Conservation (phyloP, 108 stramenopile species). For the Skeletonema tropicum region DNA sequence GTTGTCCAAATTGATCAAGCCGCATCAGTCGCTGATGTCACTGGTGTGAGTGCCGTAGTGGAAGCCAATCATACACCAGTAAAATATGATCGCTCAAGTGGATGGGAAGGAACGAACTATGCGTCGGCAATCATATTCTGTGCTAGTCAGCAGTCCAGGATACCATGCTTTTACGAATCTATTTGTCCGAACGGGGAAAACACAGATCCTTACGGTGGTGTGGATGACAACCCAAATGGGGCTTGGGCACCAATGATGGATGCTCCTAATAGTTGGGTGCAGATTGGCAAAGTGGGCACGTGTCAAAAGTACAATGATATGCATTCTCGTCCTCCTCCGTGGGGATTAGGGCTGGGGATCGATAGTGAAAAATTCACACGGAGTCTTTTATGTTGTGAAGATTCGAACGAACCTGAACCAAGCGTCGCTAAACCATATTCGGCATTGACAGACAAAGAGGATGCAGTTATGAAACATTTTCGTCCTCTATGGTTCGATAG, state of each 20-base stretch:
- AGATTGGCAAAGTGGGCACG: conserved; percentile 9
- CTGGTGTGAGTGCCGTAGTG: neutral
- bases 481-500: conserved; percentile 37
- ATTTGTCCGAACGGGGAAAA: conserved; percentile 23
- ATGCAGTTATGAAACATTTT: conserved; percentile 10
- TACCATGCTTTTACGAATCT: conserved; percentile 18
- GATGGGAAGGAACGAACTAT: conserved; percentile 21
- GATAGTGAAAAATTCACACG: conserved; percentile 14
- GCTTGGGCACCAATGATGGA: conserved; percentile 30
- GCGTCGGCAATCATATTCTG: conserved; percentile 15
- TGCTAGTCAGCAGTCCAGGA: neutral
- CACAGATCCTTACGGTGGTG: conserved; percentile 6
- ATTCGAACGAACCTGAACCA: neutral
- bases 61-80: conserved; percentile 3
- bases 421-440: neutral
- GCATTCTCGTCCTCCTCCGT: conserved; percentile 11
- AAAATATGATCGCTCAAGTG: conserved; percentile 13
- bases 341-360: conserved; percentile 25
- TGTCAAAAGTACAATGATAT: conserved; percentile 22
- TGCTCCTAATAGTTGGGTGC: conserved; percentile 39
- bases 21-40: neutral
- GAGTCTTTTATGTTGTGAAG: conserved; percentile 22
- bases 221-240: conserved; percentile 12
- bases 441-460: conserved; percentile 27
- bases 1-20: neutral